phyloP scores from a whole-genome alignment of 2,329 filamentous ascomycete genomes.

The Pseudocercospora fijiensis region DNA sequence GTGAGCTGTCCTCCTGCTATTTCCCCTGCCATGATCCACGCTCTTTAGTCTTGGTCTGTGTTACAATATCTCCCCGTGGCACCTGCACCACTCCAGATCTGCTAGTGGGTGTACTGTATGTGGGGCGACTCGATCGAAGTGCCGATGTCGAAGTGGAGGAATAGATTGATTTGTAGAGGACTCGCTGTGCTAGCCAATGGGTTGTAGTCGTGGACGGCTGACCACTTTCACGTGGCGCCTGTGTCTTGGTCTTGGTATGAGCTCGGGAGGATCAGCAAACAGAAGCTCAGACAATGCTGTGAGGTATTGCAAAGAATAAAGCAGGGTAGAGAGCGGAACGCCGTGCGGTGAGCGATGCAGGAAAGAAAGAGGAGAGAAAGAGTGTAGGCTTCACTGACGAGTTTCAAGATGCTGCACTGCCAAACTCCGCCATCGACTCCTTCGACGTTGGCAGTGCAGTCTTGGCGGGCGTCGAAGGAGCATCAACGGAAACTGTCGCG shows the following conservation, averaged over 20 bases:
- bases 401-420: neutral
- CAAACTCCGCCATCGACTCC: neutral
- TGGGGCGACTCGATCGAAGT: neutral
- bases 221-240: neutral
- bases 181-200: neutral
- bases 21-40: conserved; percentile 10
- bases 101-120: neutral
- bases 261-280: neutral
- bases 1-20: conserved; percentile 9
- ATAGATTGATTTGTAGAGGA: neutral
- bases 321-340: neutral
- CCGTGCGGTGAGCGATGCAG: conserved; percentile 1
- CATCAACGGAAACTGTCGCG: neutral
- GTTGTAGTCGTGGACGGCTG: neutral
- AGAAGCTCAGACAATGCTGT: neutral
- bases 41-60: neutral
- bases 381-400: conserved; percentile 6
- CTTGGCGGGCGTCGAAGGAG: neutral
- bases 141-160: neutral
- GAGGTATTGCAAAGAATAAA: neutral
- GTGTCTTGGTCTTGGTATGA: neutral
- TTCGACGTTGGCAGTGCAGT: neutral
- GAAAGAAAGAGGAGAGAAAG: neutral
- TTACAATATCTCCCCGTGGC: conserved; percentile 1
- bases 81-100: conserved; percentile 1